Evolutionary conservation across 805 yeast genomes (phyloP).

Genomic region (Wickerhamomyces queroliae): DNA sequence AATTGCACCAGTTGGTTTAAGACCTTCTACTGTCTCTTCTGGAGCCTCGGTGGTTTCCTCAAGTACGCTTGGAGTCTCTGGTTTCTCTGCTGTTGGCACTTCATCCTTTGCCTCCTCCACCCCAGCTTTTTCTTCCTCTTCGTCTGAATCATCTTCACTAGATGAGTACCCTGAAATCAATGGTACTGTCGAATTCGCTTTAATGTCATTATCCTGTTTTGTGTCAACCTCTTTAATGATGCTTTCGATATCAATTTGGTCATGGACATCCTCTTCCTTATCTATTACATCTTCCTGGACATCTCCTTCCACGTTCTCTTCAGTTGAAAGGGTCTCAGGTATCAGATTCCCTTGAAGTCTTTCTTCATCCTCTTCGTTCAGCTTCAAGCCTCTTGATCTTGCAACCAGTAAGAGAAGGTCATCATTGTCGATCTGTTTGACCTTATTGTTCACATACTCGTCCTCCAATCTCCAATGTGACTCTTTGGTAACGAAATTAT

Average conservation of each 20-base stretch:
- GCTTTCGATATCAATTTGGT: background rate
- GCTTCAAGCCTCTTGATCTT: conserved; percentile 29
- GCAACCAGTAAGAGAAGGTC: conserved; percentile 29
- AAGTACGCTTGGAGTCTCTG: too few relatives aligned
- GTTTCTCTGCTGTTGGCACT: background rate
- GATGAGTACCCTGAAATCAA: conserved; percentile 18
- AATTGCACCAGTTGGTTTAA: too few relatives aligned
- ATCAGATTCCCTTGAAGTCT: conserved; percentile 1
- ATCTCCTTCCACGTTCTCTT: conserved; percentile 6
- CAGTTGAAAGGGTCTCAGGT: conserved; percentile 2
- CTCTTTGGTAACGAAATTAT: conserved; percentile 22
- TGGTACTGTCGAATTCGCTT: background rate
- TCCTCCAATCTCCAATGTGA: conserved; percentile 34
- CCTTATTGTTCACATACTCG: conserved; percentile 18
- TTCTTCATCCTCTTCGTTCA: conserved; percentile 11
- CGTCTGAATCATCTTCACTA: conserved; percentile 15
- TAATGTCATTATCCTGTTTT: background rate
- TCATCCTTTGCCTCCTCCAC: background rate
- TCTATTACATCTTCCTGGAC: background rate
- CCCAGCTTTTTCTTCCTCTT: background rate
- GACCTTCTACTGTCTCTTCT: conserved; percentile 1
- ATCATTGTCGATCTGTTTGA: conserved; percentile 23
- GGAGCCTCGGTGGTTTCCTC: too few relatives aligned
- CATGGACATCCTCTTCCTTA: background rate
- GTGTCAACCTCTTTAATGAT: background rate